Percentiles rank a stretch among this genome's conserved stretches.
Conservation (phyloP, 2,329 filamentous ascomycete genomes). For the Botryotinia globosa region DNA sequence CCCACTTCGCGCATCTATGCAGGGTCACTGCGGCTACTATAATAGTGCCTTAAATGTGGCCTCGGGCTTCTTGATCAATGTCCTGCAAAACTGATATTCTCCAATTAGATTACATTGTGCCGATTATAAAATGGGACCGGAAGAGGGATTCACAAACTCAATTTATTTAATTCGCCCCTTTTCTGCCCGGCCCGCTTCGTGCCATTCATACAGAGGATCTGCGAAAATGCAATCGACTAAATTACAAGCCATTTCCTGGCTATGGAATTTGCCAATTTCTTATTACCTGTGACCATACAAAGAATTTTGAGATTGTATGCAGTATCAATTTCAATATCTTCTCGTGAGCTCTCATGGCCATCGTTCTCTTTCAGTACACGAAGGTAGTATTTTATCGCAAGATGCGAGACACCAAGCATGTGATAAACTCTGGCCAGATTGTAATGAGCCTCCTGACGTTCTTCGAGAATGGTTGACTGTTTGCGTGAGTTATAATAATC, state of each 20-base stretch:
- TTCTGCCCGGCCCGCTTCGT: not conserved
- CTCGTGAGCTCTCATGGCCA: conserved; percentile 33
- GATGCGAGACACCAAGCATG: conserved; percentile 66
- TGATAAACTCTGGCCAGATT: conserved; percentile 78
- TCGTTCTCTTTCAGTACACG: conserved; percentile 45
- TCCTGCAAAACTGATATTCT: not conserved
- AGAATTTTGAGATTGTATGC: conserved; percentile 72
- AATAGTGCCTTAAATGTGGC: not conserved
- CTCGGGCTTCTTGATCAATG: not conserved
- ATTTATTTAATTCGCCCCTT: conserved; percentile 4
- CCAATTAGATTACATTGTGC: not conserved
- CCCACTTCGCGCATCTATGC: conserved; percentile 1
- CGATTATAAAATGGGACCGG: not conserved
- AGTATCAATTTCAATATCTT: conserved; percentile 66
- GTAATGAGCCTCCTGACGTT: conserved; percentile 74
- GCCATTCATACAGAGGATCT: not conserved
- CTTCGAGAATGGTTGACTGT: conserved; percentile 38
- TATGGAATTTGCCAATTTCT: conserved; percentile 56
- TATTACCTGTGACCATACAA: conserved; percentile 62
- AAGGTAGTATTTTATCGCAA: conserved; percentile 71
- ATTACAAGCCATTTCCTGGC: conserved; percentile 56
- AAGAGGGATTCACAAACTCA: not conserved
- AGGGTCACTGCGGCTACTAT: conserved; percentile 14
- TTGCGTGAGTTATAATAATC: conserved; percentile 65
- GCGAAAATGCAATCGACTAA: conserved; percentile 19